Evolutionary conservation across 805 yeast genomes (phyloP).

Genomic region (Novakomyces olei): DNA sequence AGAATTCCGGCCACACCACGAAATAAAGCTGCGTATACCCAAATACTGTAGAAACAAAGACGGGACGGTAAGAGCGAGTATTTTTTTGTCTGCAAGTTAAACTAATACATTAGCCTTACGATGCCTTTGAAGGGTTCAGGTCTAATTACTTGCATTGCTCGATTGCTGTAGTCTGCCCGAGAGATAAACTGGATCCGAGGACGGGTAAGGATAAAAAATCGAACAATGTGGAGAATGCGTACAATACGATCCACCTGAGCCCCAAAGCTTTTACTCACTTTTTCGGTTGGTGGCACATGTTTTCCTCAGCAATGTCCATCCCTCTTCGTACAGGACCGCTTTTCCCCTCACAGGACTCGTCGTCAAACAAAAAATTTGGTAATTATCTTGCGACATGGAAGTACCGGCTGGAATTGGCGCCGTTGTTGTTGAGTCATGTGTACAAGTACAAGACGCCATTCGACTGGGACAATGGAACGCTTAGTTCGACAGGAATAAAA

Average conservation of each 20-base stretch:
- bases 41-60: conserved; percentile 15
- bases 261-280: conserved; percentile 50
- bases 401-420: conserved; percentile 49
- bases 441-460: conserved; percentile 30
- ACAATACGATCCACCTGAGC: conserved; percentile 56
- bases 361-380: conserved; percentile 44
- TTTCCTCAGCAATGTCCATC: conserved; percentile 53
- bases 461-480: conserved; percentile 21
- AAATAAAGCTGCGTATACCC: conserved; percentile 39
- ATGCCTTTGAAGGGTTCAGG: conserved; percentile 60
- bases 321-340: conserved; percentile 59
- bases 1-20: conserved; percentile 39
- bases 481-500: conserved; percentile 43
- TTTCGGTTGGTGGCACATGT: conserved; percentile 67
- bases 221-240: conserved; percentile 15
- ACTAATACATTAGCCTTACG: conserved; percentile 38
- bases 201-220: conserved; percentile 4
- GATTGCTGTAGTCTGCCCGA: conserved; percentile 27
- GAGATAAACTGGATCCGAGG: conserved; percentile 6
- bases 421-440: conserved; percentile 53
- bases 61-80: conserved; percentile 18
- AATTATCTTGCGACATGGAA: conserved; percentile 55
- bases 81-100: no score
- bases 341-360: conserved; percentile 24
- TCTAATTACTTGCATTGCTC: conserved; percentile 65